phyloP scores from a whole-genome alignment of 768 basidiomycete species.

The Leccinum arenicola region DNA sequence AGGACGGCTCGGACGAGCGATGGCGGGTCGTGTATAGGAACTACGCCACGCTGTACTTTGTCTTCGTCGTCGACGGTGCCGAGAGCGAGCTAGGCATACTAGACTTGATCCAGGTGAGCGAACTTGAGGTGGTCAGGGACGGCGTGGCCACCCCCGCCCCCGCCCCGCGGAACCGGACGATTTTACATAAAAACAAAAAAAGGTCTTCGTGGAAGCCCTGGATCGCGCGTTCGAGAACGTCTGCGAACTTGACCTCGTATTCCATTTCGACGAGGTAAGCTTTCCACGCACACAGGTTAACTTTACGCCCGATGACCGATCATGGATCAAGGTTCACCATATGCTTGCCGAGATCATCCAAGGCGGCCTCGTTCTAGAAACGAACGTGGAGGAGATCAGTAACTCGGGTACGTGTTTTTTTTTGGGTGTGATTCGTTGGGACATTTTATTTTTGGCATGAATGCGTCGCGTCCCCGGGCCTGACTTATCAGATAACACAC shows the following conservation, averaged over 20 bases:
- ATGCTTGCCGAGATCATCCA: slow-evolving; percentile 96
- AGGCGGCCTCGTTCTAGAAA: slow-evolving; percentile 94
- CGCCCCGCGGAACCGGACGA: background rate
- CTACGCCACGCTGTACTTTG: slow-evolving; percentile 96
- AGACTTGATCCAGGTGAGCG: slow-evolving; percentile 89
- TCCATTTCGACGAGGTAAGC: slow-evolving; percentile 96
- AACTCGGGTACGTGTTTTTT: slow-evolving; percentile 50
- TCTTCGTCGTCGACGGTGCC: slow-evolving; percentile 93
- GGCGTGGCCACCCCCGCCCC: background rate
- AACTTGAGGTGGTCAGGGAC: background rate
- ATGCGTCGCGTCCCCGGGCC: background rate
- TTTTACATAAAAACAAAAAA: background rate
- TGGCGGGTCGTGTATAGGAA: slow-evolving; percentile 91
- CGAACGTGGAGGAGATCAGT: slow-evolving; percentile 85
- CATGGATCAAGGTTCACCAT: slow-evolving; percentile 66
- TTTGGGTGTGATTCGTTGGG: background rate
- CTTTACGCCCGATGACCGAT: slow-evolving; percentile 1
- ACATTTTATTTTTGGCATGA: background rate
- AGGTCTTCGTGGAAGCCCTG: slow-evolving; percentile 95
- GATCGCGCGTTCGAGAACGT: slow-evolving; percentile 98
- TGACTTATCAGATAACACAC: slow-evolving; percentile 1
- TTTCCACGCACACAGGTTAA: background rate
- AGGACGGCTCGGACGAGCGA: slow-evolving; percentile 52
- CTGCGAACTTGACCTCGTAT: slow-evolving; percentile 96
- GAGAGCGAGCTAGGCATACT: slow-evolving; percentile 97